These are phyloP conservation scores for Xylariaceae sp. DNA, from an alignment of 2,329 filamentous ascomycete species.

Conservation along the genomic window DNA sequence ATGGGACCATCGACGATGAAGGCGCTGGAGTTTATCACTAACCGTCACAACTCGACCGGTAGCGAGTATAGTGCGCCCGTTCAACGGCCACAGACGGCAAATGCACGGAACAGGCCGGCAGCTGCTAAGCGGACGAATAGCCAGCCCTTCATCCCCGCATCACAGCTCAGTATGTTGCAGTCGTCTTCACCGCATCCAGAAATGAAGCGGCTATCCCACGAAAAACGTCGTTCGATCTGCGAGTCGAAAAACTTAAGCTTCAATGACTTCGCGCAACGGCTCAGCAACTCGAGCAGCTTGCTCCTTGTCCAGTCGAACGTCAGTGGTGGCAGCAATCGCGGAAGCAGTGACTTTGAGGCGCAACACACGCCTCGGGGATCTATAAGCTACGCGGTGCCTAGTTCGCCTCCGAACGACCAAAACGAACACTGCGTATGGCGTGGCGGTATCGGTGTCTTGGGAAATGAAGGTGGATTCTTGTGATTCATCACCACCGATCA, in stretches of 20 bases:
- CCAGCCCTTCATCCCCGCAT: constrained; percentile 41
- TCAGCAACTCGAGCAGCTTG: constrained; percentile 57
- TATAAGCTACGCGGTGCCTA: constrained; percentile 30
- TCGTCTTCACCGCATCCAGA: constrained; percentile 17
- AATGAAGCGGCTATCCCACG: constrained; percentile 31
- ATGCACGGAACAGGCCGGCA: constrained; percentile 44
- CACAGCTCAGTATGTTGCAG: constrained; percentile 23
- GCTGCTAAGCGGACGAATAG: constrained; percentile 42
- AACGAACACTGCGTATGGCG: constrained; percentile 52
- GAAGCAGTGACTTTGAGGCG: constrained; percentile 44
- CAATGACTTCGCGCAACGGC: constrained; percentile 54
- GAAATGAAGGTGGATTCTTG: constrained; percentile 50
- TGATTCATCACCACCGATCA: constrained; percentile 30
- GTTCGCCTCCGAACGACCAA: constrained; percentile 35
- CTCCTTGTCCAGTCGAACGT: constrained; percentile 55
- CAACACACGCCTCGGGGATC: constrained; percentile 33
- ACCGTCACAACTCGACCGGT: constrained; percentile 37
- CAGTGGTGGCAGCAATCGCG: constrained; percentile 43
- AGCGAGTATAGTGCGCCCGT: constrained; percentile 30
- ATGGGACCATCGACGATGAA: constrained; percentile 45
- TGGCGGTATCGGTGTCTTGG: constrained; percentile 50
- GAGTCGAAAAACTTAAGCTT: constrained; percentile 56
- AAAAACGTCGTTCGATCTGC: constrained; percentile 49
- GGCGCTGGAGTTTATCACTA: constrained; percentile 47
- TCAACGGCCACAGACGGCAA: constrained; percentile 49